Base-by-base conservation (phyloP, 768 basidiomycete genomes). In the Fomitopsis pulvina region DNA sequence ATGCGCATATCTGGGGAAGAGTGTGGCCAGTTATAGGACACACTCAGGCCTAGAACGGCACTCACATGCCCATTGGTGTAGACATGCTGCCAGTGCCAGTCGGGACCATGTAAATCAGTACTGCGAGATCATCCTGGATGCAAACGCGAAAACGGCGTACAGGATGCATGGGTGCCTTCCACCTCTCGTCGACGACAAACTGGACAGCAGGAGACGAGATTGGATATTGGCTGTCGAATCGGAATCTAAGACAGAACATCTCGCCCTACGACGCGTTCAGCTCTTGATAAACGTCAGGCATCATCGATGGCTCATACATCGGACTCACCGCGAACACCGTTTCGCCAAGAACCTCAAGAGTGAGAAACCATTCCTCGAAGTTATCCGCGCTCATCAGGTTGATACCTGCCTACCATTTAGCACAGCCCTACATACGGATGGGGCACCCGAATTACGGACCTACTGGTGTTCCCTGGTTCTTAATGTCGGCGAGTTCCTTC, bases 131-230 rank as follows among this genome's bases (percentile, higher is more conserved):
- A 12, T 16, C 14, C 34, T 4, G 34, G 14, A 7, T 18, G 14
- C 14, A 12, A 37, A 18, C 6, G 18, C 7, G 34, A 16, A 16
- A 24, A 26, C 25, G 18, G 74, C 84, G 54, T 64, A 91, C 87
- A 16, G 88, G 91, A 60, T 92, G 91, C 20, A 83, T 61, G 10
- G 89, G 90, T n/a, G 87, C 75, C 60, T 82, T 69, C 54, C 73
- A 73, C 30, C 72, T 73, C 44, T 82, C 75, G 43, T 77, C 76
- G 14, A 85, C 79, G 34, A 91, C 80, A 61, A 93, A 94, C 59
- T 87, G 85, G 18, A 94, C 92, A 16, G 88, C 87, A 11, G 91
- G 92, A 1, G 88, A 80, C 10, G 87, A 85, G 57, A 94, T 93
- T 0, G 92, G 92, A 66, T 92, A 93, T 58, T 79, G 77, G 1